These are phyloP conservation scores for Thraustochytrium striatum DNA, from an alignment of 352 stramenopile genomes.

Conservation along the genomic window DNA sequence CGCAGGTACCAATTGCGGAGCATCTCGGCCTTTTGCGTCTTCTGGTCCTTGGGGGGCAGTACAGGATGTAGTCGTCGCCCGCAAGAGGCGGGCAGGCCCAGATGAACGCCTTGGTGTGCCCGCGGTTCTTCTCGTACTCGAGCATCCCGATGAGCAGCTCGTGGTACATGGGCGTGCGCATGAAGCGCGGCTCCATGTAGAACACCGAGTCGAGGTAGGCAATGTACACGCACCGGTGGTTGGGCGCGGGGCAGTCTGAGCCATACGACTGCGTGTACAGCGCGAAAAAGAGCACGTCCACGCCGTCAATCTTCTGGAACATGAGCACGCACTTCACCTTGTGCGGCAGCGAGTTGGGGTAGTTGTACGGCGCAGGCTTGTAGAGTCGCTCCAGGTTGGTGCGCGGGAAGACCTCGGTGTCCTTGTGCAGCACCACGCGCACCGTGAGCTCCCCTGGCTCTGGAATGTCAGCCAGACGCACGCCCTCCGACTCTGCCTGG, in stretches of 20 bases:
- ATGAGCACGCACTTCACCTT: slow-evolving; percentile 98
- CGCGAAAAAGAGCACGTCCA: slow-evolving; percentile 98
- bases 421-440: slow-evolving; percentile 50
- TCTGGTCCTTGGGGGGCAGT: slow-evolving; percentile 96
- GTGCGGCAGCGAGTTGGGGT: slow-evolving; percentile 61
- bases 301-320: slow-evolving; percentile 98
- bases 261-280: slow-evolving; percentile 99
- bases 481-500: slow-evolving; percentile 1
- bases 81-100: slow-evolving; percentile 98
- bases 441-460: slow-evolving; percentile 35
- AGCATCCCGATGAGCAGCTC: slow-evolving; percentile 97
- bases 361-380: slow-evolving; percentile 38
- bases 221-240: slow-evolving; percentile 91
- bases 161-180: slow-evolving; percentile 96
- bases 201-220: slow-evolving; percentile 89
- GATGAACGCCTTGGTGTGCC: slow-evolving; percentile 96
- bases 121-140: slow-evolving; percentile 91
- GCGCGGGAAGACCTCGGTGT: slow-evolving; percentile 20
- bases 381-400: slow-evolving; percentile 42
- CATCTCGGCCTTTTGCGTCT: slow-evolving; percentile 96
- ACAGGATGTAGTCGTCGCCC: slow-evolving; percentile 99
- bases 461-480: slow-evolving; percentile 42
- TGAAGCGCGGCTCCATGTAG: slow-evolving; percentile 47
- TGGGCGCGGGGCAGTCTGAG: slow-evolving; percentile 89
- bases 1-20: slow-evolving; percentile 90